Evolutionary conservation across 805 yeast species (phyloP), one percentile per base, ranked within the genome.

Genomic region (Starmerella stellata): DNA sequence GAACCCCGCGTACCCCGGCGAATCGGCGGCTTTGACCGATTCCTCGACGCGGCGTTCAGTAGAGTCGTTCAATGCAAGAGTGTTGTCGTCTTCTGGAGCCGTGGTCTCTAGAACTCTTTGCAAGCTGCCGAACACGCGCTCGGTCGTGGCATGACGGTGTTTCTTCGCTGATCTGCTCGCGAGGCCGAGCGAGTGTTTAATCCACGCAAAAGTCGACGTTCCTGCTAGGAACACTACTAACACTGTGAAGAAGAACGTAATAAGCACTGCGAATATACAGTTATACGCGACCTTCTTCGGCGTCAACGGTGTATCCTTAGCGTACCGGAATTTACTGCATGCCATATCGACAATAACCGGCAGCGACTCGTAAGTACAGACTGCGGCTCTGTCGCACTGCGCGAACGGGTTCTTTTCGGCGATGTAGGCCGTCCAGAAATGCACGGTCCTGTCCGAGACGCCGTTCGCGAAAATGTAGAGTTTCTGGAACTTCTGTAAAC

Each of bases 391-490:
- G 11, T 29, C 19, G 32, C 16, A 15, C 9, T 29, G 15, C 27
- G 73, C 74, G 53, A 82, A 83, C 1, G 94, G 93, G 39, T 79
- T 72, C 43, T 66, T 68, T 23, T 74, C 66, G 3, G 87, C 66
- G 41, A 87, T 76, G 55, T 65, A 83, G 0, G 93, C 66, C 0
- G 95, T 81, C 59, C 73, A 79, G 55, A 82, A 87, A 14, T 87
- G 76, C 5, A 85, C 96, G 0, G 93, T 72, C 42, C 95, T 65
- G 57, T 85, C 96, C 52, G 79, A 75, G 40, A 74, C 66, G 19
- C 76, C 67, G 57, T 87, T 85, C 8, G 94, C 83, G 40, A 82
- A 61, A 2, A 73, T 54, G 3, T 70, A 60, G 38, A 77, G 66
- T 39, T 67, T 64, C 43, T 72, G 59, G 54, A 85, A 85, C 41